Conservation (phyloP, 2,329 filamentous ascomycete genomes). For the Paramyrothecium roridum region DNA sequence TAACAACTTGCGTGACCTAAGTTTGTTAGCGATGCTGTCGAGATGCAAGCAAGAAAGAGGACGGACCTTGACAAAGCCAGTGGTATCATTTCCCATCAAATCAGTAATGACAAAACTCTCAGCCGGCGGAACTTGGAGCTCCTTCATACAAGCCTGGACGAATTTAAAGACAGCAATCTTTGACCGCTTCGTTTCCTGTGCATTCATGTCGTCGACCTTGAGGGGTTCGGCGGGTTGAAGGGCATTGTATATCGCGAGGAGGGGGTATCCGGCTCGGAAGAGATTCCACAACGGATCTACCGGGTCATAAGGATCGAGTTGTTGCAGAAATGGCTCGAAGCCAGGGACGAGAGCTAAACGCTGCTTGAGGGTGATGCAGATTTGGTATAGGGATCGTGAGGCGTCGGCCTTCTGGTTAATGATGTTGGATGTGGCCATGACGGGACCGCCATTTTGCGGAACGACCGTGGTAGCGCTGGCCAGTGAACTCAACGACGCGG, state of each 20-base stretch:
- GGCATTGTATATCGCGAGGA: constrained; percentile 86
- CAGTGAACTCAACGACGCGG: constrained; percentile 49
- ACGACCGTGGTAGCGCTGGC: constrained; percentile 39
- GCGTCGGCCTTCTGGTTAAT: constrained; percentile 97
- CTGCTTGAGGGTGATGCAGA: constrained; percentile 81
- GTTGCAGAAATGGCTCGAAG: constrained; percentile 71
- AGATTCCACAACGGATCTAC: constrained; percentile 90
- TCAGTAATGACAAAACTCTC: constrained; percentile 93
- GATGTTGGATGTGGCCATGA: constrained; percentile 83
- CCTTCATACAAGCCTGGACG: constrained; percentile 80
- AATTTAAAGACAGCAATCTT: constrained; percentile 81
- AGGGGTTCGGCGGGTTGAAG: constrained; percentile 69
- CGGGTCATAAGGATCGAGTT: constrained; percentile 70
- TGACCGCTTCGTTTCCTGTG: constrained; percentile 67
- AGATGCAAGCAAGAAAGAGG: not conserved
- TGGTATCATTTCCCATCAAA: constrained; percentile 90
- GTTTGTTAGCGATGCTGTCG: not conserved
- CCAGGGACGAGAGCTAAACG: constrained; percentile 79
- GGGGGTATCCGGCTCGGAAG: constrained; percentile 76
- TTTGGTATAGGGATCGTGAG: constrained; percentile 88
- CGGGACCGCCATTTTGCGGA: constrained; percentile 52
- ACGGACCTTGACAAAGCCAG: constrained; percentile 88
- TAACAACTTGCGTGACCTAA: constrained; percentile 82
- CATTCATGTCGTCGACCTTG: constrained; percentile 59
- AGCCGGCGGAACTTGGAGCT: constrained; percentile 72